Base-by-base conservation (phyloP, 2,329 filamentous ascomycete species). In the Curvularia eragrostidis region DNA sequence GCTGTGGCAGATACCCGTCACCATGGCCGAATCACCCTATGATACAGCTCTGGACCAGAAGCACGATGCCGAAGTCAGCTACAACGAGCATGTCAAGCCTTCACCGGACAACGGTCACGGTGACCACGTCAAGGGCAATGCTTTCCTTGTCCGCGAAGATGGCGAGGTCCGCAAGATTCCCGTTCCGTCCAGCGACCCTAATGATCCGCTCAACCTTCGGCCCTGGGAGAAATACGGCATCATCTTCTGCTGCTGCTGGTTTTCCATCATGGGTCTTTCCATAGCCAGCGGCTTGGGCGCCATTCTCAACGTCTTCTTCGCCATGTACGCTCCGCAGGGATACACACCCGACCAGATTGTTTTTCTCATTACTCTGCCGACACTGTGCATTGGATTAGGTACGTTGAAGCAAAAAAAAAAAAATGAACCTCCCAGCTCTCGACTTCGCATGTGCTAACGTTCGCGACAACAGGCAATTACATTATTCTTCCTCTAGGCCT, bases 161-260 rank as follows among this genome's bases (percentile, higher is more conserved):
- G 41, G 50, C 8, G 12, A 38, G 7, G 10, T 49, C 19, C 47
- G 30, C 15, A 38, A 38, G 2, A 49, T 49, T 8, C 47, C 32
- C 2, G 47, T 49, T 0, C 47, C 38, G 6, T 51, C 48, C 4
- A n/a, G 9, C 10, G 26, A 51, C 28, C 36, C 48, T 10, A 51
- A 51, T 4, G 38, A 51, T n/a, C 48, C 48, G 8, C 48, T 51
- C n/a, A 51, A 51, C 48, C 26, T 43, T 6, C 7, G 15, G 0
- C n/a, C 9, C 3, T 51, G 48, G 48, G 36, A 43, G 12, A 51
- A 51, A 21, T 24, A 21, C 12, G 36, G 38, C 3, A 19, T 51
- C 26, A 30, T 51, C 15, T 41, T 43, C 5, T 51, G 36, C 18
- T 51, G 48, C 48, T 51, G 48, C 24, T 51, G 48, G 48, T 51